Conservation (phyloP, 345 rosid species). For the Fremontodendron californicum region DNA sequence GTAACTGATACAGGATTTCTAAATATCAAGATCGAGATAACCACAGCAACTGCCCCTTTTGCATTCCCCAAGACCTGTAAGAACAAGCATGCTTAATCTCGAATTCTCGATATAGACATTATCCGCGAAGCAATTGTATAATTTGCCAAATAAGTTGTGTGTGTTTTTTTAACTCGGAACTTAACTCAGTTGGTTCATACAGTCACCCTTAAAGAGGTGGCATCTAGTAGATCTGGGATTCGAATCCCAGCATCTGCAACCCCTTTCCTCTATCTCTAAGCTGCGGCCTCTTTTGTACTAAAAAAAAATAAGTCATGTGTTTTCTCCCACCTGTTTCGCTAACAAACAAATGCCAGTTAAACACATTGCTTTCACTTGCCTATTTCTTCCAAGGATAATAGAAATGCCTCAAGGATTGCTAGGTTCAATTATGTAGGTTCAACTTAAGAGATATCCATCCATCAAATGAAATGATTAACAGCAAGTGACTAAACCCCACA, state of each 20-base stretch:
- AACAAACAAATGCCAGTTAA: background rate
- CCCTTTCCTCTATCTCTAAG: too few species aligned
- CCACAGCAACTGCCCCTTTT: slow-evolving; percentile 1
- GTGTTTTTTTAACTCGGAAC: too few species aligned
- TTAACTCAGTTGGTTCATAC: too few species aligned
- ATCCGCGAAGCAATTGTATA: background rate
- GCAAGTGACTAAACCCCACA: background rate
- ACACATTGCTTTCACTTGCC: background rate
- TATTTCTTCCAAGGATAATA: too few species aligned
- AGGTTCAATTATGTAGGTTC: background rate
- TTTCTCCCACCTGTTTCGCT: background rate
- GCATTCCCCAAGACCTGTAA: slow-evolving; percentile 39
- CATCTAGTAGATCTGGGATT: too few species aligned
- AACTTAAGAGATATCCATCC: background rate
- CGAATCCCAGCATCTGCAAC: too few species aligned
- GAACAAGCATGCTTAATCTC: background rate
- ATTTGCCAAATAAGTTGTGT: background rate
- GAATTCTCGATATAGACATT: background rate
- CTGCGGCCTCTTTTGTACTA: too few species aligned
- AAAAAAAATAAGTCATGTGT: background rate
- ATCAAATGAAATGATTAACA: background rate
- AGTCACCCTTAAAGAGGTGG: too few species aligned
- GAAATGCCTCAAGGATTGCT: too few species aligned
- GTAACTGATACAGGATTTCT: background rate
- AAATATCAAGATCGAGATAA: slow-evolving; percentile 2